Evolutionary conservation across 2,329 filamentous ascomycete genomes (phyloP), one percentile per base, ranked within the genome.

Genomic region (Lasiodiplodia sp.): DNA sequence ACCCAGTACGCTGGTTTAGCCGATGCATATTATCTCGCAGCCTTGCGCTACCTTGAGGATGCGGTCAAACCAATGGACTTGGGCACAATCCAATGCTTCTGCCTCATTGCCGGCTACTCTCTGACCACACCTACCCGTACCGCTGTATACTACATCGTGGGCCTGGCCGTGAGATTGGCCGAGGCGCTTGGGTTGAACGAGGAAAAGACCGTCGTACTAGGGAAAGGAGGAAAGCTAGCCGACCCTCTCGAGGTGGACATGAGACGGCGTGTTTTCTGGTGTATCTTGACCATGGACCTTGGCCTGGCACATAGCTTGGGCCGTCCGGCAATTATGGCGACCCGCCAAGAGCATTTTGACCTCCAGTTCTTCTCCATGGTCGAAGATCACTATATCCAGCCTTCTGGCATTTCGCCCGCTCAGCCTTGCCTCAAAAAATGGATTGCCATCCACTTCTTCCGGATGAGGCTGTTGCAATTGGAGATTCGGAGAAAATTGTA

Each of bases 11-110:
- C 94, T n/a, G 94, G 94, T 28, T 84, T 98, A 34, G 95, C 96
- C 37, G 95, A 98, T 80, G 94, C 93, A 77, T 98, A 97, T 81
- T 98, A 97, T 76, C 86, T 97, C 25, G 92, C 94, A 28, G 95
- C 95, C 5, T 89, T 98, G 82, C 89, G 91, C 70, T 90, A 90
- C 74, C 89, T 98, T 70, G 92, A 97, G 78, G 88, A 89, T 2
- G 90, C 96, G 12, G 87, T 98, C 67, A 89, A 90, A 66, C 89
- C 91, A n/a, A 97, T 97, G 84, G 93, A 98, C 77, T 81, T 97
- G 37, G 92, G 91, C 74, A 96, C 96, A 0, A 82, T 98, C 18
- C 96, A 98, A 80, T 97, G 95, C 73, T 89, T 97, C 67, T 87
- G 91, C 3, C 82, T 99, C 18, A 92, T 98, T 73, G 93, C 90